Evolutionary conservation across 2,329 filamentous ascomycete genomes (phyloP), one percentile per base, ranked within the genome.

Genomic region (Acephala macrosclerotiorum): DNA sequence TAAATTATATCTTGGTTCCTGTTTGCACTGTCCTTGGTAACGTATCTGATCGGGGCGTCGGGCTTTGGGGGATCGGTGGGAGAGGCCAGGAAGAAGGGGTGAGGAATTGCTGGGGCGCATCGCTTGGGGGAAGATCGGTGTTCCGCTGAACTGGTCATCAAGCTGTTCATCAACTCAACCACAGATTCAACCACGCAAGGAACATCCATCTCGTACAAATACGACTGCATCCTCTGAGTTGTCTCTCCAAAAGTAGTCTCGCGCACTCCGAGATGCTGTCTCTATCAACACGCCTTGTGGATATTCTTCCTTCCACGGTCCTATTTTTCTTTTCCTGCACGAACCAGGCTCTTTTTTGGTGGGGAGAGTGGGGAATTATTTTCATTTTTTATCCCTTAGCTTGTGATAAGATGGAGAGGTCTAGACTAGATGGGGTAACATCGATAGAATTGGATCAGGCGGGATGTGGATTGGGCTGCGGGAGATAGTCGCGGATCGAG

Each of bases 351-450:
- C 20, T 26, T 22, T 49, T 49, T 14, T 26, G 22, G 45, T 49
- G 45, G 45, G 22, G 45, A 49, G 45, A 26, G 45, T 49, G 45
- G 45, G 45, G 45, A 49, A 49, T 49, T 25, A 20, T 26, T 26
- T 11, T 49, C 20, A 33, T 33, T 33, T 33, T 33, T 33, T 33
- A 33, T 33, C 29, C 9, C 9, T 33, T 33, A 33, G 29, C 9
- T 4, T 5, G 29, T 5, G 29, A 33, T 33, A 33, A 5, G 40
- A 2, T 16, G 8, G 4, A n/a, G 1, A 16, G 40, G 8, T 18
- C 36, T 42, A 49, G 45, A 7, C 45, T 6, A 1, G 11, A 49
- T 22, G 22, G 45, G 22, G 45, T 49, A 49, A 25, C 25, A 49
- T 49, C 20, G n/a, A 26, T 49, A 22, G 20, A 26, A 49, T 26